Conservation (phyloP, 352 stramenopile genomes). For the Globisporangium nunn region DNA sequence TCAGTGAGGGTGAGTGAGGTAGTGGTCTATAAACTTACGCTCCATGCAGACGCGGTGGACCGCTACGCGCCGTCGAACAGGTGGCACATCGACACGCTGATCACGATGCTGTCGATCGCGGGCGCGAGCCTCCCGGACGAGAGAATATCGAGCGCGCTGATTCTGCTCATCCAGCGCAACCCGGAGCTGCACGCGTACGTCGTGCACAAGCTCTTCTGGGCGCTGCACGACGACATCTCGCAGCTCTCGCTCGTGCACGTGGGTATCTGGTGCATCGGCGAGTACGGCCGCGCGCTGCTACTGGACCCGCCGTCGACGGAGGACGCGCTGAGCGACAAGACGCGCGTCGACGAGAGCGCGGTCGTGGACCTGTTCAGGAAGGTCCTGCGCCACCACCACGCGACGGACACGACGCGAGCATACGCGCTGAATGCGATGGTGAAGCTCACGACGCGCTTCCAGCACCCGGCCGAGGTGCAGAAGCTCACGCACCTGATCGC, state of each 20-base stretch:
- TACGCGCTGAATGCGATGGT: constrained; percentile 89
- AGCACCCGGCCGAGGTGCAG: constrained; percentile 47
- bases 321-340: constrained; percentile 61
- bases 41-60: constrained; percentile 60
- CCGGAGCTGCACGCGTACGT: constrained; percentile 90
- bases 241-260: constrained; percentile 96
- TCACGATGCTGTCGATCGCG: constrained; percentile 98
- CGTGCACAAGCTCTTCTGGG: constrained; percentile 96
- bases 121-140: constrained; percentile 89
- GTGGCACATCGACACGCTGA: constrained; percentile 96
- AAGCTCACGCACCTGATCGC: constrained; percentile 85
- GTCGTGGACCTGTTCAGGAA: constrained; percentile 72
- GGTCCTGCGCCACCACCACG: constrained; percentile 77
- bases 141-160: constrained; percentile 92
- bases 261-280: constrained; percentile 97
- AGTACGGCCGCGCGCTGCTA: constrained; percentile 93
- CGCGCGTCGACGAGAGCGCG: constrained; percentile 51
- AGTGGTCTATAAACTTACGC: too few relatives aligned
- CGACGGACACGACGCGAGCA: constrained; percentile 74
- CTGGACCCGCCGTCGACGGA: constrained; percentile 47
- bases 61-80: constrained; percentile 74
- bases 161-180: constrained; percentile 93
- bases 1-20: too few relatives aligned
- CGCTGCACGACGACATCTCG: constrained; percentile 92
- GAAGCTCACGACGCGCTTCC: constrained; percentile 94